These are phyloP conservation scores for Lodderomyces elongisporus DNA, from an alignment of 1,139 yeast genomes.

Conservation along the genomic window DNA sequence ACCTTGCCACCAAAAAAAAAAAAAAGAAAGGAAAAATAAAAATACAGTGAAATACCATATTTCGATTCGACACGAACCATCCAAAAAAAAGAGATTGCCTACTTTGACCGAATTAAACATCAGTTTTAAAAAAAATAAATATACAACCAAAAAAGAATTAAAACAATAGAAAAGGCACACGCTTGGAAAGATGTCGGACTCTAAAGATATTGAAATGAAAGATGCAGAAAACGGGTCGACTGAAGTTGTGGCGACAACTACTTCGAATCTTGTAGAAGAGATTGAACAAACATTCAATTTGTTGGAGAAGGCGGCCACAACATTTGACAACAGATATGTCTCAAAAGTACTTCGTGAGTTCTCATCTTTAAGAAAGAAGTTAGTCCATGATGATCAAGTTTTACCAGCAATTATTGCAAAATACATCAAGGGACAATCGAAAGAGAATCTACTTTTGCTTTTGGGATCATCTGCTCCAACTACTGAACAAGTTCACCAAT, in stretches of 20 bases:
- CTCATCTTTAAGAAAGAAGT: conserved; percentile 64
- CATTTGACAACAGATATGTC: conserved; percentile 81
- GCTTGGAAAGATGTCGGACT: conserved; percentile 4
- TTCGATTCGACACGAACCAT: too few species aligned
- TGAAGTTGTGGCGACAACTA: conserved; percentile 6
- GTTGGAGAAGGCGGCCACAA: conserved; percentile 65
- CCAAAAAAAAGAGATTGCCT: too few species aligned
- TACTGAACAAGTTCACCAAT: conserved; percentile 10
- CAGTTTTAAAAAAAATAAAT: too few species aligned
- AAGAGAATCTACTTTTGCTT: conserved; percentile 39
- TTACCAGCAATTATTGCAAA: conserved; percentile 51
- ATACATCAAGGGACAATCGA: conserved; percentile 25
- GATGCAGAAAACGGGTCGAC: conserved; percentile 15
- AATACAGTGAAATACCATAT: too few species aligned
- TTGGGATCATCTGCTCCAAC: conserved; percentile 14
- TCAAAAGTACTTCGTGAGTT: conserved; percentile 82
- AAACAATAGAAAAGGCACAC: too few species aligned
- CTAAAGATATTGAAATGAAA: conserved; percentile 27
- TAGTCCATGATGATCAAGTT: conserved; percentile 43
- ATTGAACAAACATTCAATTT: conserved; percentile 51
- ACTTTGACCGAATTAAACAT: too few species aligned
- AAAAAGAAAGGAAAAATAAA: too few species aligned
- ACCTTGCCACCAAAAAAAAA: too few species aligned
- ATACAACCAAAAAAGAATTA: too few species aligned
- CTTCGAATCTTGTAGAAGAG: conserved; percentile 27